Conservation (phyloP, 2,329 filamentous ascomycete genomes). For the Gnomoniopsis sp. region DNA sequence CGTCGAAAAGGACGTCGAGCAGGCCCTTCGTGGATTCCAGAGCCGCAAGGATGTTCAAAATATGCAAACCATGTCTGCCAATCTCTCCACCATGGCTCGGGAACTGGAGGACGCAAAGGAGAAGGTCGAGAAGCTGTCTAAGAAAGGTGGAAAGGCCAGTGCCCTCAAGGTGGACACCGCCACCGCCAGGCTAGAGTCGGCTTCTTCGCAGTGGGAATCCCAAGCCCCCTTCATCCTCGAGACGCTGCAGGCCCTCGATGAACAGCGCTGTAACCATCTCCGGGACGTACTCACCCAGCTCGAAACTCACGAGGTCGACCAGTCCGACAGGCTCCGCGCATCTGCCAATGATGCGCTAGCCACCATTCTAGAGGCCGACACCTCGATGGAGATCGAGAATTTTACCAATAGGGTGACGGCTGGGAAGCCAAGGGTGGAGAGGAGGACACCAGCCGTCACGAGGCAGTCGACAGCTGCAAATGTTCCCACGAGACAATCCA, state of each 20-base stretch:
- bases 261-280: conserved; percentile 82
- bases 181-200: conserved; percentile 68
- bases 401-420: conserved; percentile 51
- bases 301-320: conserved; percentile 87
- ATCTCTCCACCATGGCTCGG: conserved; percentile 75
- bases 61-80: conserved; percentile 77
- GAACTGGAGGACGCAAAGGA: conserved; percentile 83
- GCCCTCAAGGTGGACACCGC: conserved; percentile 75
- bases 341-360: conserved; percentile 78
- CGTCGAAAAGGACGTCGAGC: conserved; percentile 86
- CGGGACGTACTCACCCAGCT: conserved; percentile 89
- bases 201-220: conserved; percentile 85
- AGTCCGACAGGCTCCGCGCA: conserved; percentile 71
- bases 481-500: conserved; percentile 37
- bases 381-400: conserved; percentile 78
- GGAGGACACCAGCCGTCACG: conserved; percentile 33
- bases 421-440: conserved; percentile 42
- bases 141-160: conserved; percentile 74
- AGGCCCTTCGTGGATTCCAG: conserved; percentile 73
- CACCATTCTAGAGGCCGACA: conserved; percentile 80
- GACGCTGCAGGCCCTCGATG: conserved; percentile 84
- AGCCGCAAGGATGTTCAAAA: conserved; percentile 73
- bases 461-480: conserved; percentile 38
- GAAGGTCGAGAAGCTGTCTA: conserved; percentile 78
- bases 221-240: conserved; percentile 95